Evolutionary conservation across 345 rosid species (phyloP).

Genomic region (Pugionium dolabratum): DNA sequence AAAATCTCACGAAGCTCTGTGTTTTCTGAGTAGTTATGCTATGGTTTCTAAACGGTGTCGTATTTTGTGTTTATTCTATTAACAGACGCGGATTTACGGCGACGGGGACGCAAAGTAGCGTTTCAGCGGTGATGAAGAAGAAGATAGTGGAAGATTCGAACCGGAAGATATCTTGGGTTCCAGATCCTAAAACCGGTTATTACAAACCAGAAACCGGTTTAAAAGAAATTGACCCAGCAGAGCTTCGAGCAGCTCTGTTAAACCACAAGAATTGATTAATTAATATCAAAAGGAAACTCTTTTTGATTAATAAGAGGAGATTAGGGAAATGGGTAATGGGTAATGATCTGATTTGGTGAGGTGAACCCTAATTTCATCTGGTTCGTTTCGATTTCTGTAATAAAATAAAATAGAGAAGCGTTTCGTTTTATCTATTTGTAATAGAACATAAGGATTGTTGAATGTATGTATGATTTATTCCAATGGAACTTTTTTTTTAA

Average conservation of each 20-base stretch:
- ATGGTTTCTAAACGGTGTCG: slow-evolving; percentile 32
- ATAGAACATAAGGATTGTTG: no score
- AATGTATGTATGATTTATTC: no score
- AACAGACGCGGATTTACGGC: slow-evolving; percentile 45
- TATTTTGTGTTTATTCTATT: not conserved
- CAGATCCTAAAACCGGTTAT: slow-evolving; percentile 83
- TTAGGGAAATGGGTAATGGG: slow-evolving; percentile 16
- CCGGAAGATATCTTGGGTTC: slow-evolving; percentile 68
- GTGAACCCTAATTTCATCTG: slow-evolving; percentile 36
- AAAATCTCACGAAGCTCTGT: slow-evolving; percentile 3
- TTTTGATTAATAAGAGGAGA: slow-evolving; percentile 30
- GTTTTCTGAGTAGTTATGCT: not conserved
- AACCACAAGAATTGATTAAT: slow-evolving; percentile 54
- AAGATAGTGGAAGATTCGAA: slow-evolving; percentile 48
- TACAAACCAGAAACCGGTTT: slow-evolving; percentile 74
- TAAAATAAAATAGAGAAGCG: not conserved
- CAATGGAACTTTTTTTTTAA: no score
- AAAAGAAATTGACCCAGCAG: slow-evolving; percentile 67
- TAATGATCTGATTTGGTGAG: slow-evolving; percentile 18
- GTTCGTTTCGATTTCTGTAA: slow-evolving; percentile 15
- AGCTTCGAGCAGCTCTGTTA: slow-evolving; percentile 61
- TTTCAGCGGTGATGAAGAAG: slow-evolving; percentile 45
- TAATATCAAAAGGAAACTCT: slow-evolving; percentile 9
- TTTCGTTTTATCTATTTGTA: no score
- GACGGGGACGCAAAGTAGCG: slow-evolving; percentile 41